Evolutionary conservation across 75 land plant species (phyloP).

Genomic region (Cryptomeria japonica): DNA sequence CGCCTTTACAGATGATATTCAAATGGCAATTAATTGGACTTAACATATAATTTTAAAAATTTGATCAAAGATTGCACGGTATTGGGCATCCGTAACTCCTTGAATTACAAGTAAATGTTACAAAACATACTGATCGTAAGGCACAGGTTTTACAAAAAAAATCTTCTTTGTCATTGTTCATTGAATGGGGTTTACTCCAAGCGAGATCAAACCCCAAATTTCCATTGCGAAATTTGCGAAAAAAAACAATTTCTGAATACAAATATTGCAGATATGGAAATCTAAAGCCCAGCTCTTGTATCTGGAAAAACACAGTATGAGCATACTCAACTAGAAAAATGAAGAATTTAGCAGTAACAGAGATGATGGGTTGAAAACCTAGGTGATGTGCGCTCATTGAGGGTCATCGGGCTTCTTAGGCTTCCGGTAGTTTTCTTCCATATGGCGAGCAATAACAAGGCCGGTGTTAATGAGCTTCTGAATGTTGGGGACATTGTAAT

Average conservation of each 20-base stretch:
- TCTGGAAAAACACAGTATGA: neutral
- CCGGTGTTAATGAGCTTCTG: conserved; percentile 35
- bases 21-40: neutral
- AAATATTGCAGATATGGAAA: neutral
- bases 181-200: neutral
- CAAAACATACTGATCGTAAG: no score
- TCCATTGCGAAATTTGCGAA: neutral
- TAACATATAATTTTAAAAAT: no score
- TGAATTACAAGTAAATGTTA: no score
- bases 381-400: neutral
- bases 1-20: no score
- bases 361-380: neutral
- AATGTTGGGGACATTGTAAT: conserved; percentile 49
- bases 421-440: conserved; percentile 40
- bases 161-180: no score
- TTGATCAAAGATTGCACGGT: no score
- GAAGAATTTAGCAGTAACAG: no score
- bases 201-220: neutral
- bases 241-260: no score
- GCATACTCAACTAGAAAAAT: no score
- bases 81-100: neutral
- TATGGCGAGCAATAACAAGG: conserved; percentile 35
- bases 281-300: neutral
- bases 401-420: conserved; percentile 8
- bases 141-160: no score